Evolutionary conservation across 768 basidiomycete genomes (phyloP).

Genomic region (Dioszegia aurantiaca): DNA sequence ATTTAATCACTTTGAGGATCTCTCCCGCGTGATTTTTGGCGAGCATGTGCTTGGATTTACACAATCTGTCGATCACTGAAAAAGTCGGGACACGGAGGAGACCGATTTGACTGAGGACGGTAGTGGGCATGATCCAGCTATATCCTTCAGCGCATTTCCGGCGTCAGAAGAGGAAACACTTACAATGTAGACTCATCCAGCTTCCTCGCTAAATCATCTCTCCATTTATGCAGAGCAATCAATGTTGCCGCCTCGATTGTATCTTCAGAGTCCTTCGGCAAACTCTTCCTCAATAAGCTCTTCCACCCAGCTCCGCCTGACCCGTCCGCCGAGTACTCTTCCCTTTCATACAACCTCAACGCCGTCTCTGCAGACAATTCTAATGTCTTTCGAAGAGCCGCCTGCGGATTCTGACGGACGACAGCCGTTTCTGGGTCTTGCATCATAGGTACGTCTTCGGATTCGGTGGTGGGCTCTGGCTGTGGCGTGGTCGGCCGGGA

Average conservation of each 20-base stretch:
- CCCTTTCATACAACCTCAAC: constrained; percentile 66
- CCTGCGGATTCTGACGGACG: constrained; percentile 53
- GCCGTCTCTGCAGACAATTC: constrained; percentile 72
- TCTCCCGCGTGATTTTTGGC: not conserved
- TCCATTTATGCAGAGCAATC: constrained; percentile 72
- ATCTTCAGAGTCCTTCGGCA: constrained; percentile 57
- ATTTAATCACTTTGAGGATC: not conserved
- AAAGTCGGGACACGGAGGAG: not conserved
- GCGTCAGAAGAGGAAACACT: constrained; percentile 33
- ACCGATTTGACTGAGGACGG: constrained; percentile 20
- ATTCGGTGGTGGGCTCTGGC: constrained; percentile 37
- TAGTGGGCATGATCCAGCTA: constrained; percentile 40
- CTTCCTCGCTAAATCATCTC: constrained; percentile 71
- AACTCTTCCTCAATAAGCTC: constrained; percentile 75
- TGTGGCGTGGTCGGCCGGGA: constrained; percentile 31
- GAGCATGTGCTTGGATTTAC: constrained; percentile 3
- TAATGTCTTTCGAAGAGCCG: constrained; percentile 65
- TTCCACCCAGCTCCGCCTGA: constrained; percentile 73
- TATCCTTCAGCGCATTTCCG: not conserved
- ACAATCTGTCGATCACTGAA: not conserved
- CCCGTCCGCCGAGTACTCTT: constrained; percentile 69
- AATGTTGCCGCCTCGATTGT: constrained; percentile 65
- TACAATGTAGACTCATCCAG: constrained; percentile 84
- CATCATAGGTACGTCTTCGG: not conserved
- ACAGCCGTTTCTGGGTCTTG: constrained; percentile 49